Evolutionary conservation across 331 rosid genomes (phyloP), one percentile per base, ranked within the genome.

Genomic region (Cydonia oblonga): DNA sequence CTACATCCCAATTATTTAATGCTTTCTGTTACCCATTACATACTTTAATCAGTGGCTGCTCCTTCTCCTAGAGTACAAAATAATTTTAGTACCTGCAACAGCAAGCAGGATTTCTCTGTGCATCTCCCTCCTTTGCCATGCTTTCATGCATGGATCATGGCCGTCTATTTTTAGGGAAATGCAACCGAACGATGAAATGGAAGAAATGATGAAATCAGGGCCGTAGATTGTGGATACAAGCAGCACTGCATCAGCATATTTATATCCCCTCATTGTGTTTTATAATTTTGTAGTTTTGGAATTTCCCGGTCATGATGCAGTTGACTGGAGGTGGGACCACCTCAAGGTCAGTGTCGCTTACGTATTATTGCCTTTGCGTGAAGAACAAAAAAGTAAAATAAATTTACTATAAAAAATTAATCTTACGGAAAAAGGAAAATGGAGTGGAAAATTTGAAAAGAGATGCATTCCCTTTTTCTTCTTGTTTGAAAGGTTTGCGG

Each of bases 301-400:
- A 35, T 62, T 25, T 70, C 64, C 26, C 30, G 7, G 63, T 46
- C 56, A 69, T 59, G 56, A 7, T 7, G 53, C 16, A 51, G 76
- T 71, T 80, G 79, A 78, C 74, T 20, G 29, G 20, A 10, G 53
- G 83, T 75, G 87, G 87, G 87, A 71, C 85, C 81, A 73, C 53
- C 24, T 29, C 76, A 44, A 9, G 67, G 76, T 61, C 61, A 23
- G 66, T 24, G 71, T 59, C 35, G 79, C 76, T 64, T 22, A 49
- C 66, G 65, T 56, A 23, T 46, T 68, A 49, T 51, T 19, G 69
- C 59, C 75, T 75, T 81, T 59, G 85, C 85, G 85, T 78, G 85
- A 72, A 32, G 53, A 7, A 58, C 70, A 74, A 76, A 69, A 75
- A 80, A 80, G 69, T 24, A 18, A 2, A 58, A 11, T 3, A 20